Evolutionary conservation across 176 grass and related monocot species (phyloP).

Genomic region (Alopecurus myosuroides): DNA sequence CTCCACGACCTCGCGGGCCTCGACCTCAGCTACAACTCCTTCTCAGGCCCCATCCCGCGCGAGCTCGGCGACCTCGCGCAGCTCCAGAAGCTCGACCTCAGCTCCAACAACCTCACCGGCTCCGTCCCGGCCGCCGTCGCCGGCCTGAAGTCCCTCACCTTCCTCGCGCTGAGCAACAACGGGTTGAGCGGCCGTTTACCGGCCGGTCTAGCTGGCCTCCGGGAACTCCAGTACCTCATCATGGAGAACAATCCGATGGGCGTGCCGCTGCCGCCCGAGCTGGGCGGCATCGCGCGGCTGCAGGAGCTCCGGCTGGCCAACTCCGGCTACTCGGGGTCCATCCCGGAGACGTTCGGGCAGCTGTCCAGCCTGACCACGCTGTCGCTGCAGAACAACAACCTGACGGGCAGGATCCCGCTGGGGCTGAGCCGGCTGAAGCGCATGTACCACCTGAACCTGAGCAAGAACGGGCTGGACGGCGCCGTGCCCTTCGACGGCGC

Average conservation of each 20-base stretch:
- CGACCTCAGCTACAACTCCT: constrained; percentile 93
- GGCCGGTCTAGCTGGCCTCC: constrained; percentile 43
- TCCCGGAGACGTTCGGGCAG: constrained; percentile 55
- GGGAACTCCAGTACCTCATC: constrained; percentile 86
- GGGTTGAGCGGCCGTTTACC: constrained; percentile 56
- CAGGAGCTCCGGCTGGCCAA: constrained; percentile 90
- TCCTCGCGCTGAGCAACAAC: constrained; percentile 83
- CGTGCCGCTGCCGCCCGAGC: constrained; percentile 43
- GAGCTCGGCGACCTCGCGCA: constrained; percentile 44
- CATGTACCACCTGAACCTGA: constrained; percentile 61
- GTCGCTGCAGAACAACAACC: constrained; percentile 82
- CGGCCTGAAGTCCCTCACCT: constrained; percentile 38
- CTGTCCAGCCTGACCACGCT: constrained; percentile 77
- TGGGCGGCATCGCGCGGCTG: constrained; percentile 58
- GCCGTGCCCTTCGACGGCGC: constrained; percentile 37
- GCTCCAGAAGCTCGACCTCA: constrained; percentile 93
- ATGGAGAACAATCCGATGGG: constrained; percentile 93
- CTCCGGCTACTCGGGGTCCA: constrained; percentile 75
- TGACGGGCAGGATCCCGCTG: constrained; percentile 67
- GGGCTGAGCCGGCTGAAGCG: constrained; percentile 59
- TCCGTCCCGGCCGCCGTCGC: constrained; percentile 31
- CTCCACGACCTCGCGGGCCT: constrained; percentile 48
- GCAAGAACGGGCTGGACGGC: constrained; percentile 55
- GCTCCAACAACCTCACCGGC: constrained; percentile 81
- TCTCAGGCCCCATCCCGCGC: constrained; percentile 56